Evolutionary conservation across 768 basidiomycete genomes (phyloP), one percentile per base, ranked within the genome.

Genomic region (Coprinopsis strossmayeri): DNA sequence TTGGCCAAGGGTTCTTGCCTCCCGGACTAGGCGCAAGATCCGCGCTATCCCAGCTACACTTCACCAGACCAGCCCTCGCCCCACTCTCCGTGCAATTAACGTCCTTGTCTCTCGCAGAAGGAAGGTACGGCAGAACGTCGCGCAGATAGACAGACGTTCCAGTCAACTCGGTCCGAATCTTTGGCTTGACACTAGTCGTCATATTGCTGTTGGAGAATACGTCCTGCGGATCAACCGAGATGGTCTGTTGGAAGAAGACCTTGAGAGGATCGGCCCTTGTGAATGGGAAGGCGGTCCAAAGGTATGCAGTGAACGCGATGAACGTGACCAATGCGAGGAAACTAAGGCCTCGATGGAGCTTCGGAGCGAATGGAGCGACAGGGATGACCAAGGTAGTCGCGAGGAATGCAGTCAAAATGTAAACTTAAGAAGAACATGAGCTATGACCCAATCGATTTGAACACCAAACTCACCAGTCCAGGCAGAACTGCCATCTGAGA

Each of bases 221-320:
- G 25, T 66, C 56, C 20, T 51, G 48, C 11, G 34, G 50, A 23
- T 63, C 61, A 10, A 87, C 62, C 41, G 73, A 66, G 4, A 87
- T 66, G 1, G 59, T 68, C 59, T 90, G 88, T 42, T 72, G 71
- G 71, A 89, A 91, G 63, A 72, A 87, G 1, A 88, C 64, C 53
- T 87, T 88, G 57, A 89, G 64, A 0, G 86, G 87, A 3, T 74
- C 61, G 18, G 73, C 61, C 34, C 69, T 63, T 13, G 76, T 75
- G 68, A 91, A 90, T 0, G 87, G 87, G 64, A 81, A 80, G 5
- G 61, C 66, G 4, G 70, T 45, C 60, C 72, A 69, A 45, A 72
- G 48, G 57, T 71, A 68, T 38, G 65, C 60, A 0, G 74, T 75
- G 12, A 72, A 66, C 7, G 71, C 32, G 10, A 75, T 41, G 53